These are phyloP conservation scores for Cucumis hystrix DNA, from an alignment of 306 rosid genomes.

Conservation along the genomic window DNA sequence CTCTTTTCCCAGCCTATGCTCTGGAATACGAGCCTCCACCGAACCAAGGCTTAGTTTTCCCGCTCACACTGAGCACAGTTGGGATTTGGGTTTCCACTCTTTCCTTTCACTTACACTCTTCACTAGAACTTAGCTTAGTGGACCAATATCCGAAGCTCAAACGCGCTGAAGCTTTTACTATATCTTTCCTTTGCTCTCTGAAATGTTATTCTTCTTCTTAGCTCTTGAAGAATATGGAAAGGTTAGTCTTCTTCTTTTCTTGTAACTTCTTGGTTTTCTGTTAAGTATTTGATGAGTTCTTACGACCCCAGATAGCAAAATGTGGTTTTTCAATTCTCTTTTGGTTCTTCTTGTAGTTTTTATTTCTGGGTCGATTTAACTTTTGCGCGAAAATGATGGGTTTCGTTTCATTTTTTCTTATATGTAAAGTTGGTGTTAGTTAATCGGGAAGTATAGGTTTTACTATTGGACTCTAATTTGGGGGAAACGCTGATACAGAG, in stretches of 20 bases:
- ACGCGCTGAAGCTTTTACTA: background rate
- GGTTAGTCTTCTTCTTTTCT: background rate
- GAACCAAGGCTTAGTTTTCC: constrained; percentile 29
- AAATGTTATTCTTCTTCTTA: background rate
- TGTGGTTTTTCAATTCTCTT: background rate
- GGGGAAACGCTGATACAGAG: background rate
- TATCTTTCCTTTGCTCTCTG: background rate
- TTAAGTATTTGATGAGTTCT: background rate
- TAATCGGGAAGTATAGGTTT: background rate
- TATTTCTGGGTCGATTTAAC: background rate
- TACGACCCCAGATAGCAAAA: background rate
- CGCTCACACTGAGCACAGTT: constrained; percentile 32
- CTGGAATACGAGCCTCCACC: constrained; percentile 15
- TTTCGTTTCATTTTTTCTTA: background rate
- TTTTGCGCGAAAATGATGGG: background rate
- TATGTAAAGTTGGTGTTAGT: background rate
- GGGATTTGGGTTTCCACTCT: background rate
- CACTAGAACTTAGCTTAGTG: constrained; percentile 16
- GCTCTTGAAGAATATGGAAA: background rate
- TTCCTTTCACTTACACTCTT: background rate
- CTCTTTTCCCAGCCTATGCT: constrained; percentile 5
- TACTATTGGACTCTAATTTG: background rate
- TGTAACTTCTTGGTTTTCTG: background rate
- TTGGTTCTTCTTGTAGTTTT: background rate
- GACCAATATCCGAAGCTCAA: constrained; percentile 8